phyloP scores from a whole-genome alignment of 371 early-diverging fungal genomes.

The Rhizomucor pusillus region DNA sequence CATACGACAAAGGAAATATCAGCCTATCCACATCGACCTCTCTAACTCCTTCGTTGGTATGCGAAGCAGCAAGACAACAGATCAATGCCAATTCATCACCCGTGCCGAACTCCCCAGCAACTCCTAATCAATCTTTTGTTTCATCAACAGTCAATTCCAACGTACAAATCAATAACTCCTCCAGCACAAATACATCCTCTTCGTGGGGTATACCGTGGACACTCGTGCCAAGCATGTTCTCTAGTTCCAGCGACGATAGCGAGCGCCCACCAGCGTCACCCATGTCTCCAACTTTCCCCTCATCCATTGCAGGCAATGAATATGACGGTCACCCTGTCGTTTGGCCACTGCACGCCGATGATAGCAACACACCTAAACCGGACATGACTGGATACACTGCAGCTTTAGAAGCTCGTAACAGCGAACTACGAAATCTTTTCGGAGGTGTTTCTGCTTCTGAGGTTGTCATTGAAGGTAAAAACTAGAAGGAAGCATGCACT shows the following conservation, averaged over 20 bases:
- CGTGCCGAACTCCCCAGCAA: slow-evolving; percentile 19
- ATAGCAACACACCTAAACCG: slow-evolving; percentile 24
- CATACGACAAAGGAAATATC: slow-evolving; percentile 23
- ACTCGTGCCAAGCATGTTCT: slow-evolving; percentile 35
- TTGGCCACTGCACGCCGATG: slow-evolving; percentile 37
- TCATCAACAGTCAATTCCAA: slow-evolving; percentile 1
- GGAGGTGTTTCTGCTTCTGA: slow-evolving; percentile 37
- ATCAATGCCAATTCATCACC: slow-evolving; percentile 14
- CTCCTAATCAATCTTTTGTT: slow-evolving; percentile 23
- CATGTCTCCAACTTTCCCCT: slow-evolving; percentile 5
- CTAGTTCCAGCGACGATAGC: slow-evolving; percentile 6
- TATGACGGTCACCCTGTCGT: slow-evolving; percentile 37
- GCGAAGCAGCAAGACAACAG: slow-evolving; percentile 34
- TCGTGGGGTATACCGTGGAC: slow-evolving; percentile 55
- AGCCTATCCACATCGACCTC: slow-evolving; percentile 37
- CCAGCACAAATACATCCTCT: slow-evolving; percentile 1
- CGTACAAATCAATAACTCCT: background rate
- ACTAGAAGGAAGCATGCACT: background rate
- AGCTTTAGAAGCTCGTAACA: slow-evolving; percentile 31
- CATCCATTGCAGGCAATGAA: slow-evolving; percentile 8
- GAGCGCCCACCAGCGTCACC: slow-evolving; percentile 8
- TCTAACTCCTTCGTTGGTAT: slow-evolving; percentile 36
- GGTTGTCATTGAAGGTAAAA: slow-evolving; percentile 37
- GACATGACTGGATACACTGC: slow-evolving; percentile 29
- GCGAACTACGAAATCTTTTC: slow-evolving; percentile 36